phyloP scores from a whole-genome alignment of 1,139 yeast genomes.

The Eremothecium cymbalariae region DNA sequence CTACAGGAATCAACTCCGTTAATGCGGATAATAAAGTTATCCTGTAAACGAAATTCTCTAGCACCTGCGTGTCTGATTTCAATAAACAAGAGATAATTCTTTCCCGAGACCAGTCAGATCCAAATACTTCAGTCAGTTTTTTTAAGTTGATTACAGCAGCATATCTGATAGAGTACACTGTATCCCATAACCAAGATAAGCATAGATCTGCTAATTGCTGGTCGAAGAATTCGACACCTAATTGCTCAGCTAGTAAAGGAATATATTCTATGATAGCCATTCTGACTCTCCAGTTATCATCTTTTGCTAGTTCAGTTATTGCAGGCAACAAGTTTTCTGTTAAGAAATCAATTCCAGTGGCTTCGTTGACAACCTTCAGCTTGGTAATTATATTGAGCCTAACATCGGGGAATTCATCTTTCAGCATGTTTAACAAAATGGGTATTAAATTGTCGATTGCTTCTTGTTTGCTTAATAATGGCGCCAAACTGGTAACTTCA shows the following conservation, averaged over 20 bases:
- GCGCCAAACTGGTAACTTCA: slow-evolving; percentile 80
- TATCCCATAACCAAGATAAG: slow-evolving; percentile 97
- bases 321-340: slow-evolving; percentile 91
- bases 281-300: slow-evolving; percentile 95
- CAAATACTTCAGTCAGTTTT: slow-evolving; percentile 77
- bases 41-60: slow-evolving; percentile 66
- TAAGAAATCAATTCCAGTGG: slow-evolving; percentile 82
- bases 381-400: slow-evolving; percentile 89
- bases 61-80: slow-evolving; percentile 37
- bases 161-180: slow-evolving; percentile 90
- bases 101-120: slow-evolving; percentile 85
- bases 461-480: slow-evolving; percentile 74
- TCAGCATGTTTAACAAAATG: slow-evolving; percentile 83
- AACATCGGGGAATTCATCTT: slow-evolving; percentile 95
- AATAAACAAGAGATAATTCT: slow-evolving; percentile 76
- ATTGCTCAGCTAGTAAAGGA: slow-evolving; percentile 90
- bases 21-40: slow-evolving; percentile 86
- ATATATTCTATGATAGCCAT: slow-evolving; percentile 95
- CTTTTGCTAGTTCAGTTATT: slow-evolving; percentile 91
- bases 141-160: slow-evolving; percentile 86
- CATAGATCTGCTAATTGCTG: slow-evolving; percentile 84
- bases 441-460: slow-evolving; percentile 82
- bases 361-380: slow-evolving; percentile 84
- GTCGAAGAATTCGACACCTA: slow-evolving; percentile 89
- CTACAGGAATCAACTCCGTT: slow-evolving; percentile 66